These are phyloP conservation scores for Saccharomycopsis babjevae DNA, from an alignment of 805 yeast species.

Conservation along the genomic window DNA sequence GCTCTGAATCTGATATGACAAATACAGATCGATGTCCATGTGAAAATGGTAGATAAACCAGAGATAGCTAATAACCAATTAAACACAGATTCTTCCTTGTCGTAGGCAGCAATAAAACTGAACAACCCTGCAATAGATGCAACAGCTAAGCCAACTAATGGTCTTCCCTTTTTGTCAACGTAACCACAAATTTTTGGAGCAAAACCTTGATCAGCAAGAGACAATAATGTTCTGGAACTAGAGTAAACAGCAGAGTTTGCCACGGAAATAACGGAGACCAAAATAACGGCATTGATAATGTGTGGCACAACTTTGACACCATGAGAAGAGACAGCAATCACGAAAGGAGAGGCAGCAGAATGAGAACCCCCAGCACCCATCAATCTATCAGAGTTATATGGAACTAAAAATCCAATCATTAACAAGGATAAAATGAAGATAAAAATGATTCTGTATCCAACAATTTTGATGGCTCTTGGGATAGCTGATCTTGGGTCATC, in stretches of 20 bases:
- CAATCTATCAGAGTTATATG: conserved; percentile 34
- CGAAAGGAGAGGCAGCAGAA: conserved; percentile 54
- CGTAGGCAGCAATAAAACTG: conserved; percentile 55
- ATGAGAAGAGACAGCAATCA: conserved; percentile 45
- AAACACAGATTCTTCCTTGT: conserved; percentile 48
- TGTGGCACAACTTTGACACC: conserved; percentile 51
- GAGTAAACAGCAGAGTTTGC: conserved; percentile 50
- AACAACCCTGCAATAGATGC: conserved; percentile 50
- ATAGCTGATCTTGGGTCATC: conserved; percentile 44
- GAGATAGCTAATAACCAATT: conserved; percentile 56
- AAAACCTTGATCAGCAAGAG: conserved; percentile 48
- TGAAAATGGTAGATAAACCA: conserved; percentile 51
- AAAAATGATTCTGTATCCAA: conserved; percentile 43
- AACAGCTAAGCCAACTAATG: conserved; percentile 42
- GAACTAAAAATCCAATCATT: conserved; percentile 44
- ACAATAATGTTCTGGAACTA: conserved; percentile 39
- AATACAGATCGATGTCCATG: conserved; percentile 51
- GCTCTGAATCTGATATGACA: conserved; percentile 50
- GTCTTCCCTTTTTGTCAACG: conserved; percentile 51
- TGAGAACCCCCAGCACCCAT: conserved; percentile 34
- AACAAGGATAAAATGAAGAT: conserved; percentile 40
- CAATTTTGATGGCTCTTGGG: conserved; percentile 47
- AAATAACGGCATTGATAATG: conserved; percentile 53
- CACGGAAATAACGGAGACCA: conserved; percentile 48
- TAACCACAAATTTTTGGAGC: conserved; percentile 45